These are phyloP conservation scores for Rhodotorula sp. DNA, from an alignment of 1,284 basidiomycete genomes.

Conservation along the genomic window DNA sequence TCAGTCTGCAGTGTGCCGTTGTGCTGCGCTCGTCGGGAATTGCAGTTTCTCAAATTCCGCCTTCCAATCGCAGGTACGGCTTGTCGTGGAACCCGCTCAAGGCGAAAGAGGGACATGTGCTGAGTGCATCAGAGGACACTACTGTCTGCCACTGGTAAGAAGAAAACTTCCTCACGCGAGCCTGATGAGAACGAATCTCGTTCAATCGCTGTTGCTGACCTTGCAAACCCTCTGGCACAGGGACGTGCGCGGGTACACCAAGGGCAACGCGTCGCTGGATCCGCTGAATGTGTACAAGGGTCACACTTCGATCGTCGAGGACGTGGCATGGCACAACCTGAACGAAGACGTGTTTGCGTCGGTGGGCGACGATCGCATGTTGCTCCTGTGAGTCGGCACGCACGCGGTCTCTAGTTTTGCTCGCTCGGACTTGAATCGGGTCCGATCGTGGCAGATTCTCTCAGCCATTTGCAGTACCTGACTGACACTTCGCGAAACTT, in stretches of 20 bases:
- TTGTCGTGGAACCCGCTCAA: constrained; percentile 79
- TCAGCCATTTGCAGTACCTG: too few relatives aligned
- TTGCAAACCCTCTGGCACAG: too few relatives aligned
- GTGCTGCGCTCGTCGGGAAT: background rate
- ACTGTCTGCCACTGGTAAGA: constrained; percentile 93
- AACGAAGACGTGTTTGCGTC: constrained; percentile 87
- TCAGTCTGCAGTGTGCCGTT: constrained; percentile 52
- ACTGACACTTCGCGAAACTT: too few relatives aligned
- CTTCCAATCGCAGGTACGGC: constrained; percentile 66
- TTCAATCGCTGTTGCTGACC: too few relatives aligned
- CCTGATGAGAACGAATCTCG: too few relatives aligned
- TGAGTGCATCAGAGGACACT: constrained; percentile 93
- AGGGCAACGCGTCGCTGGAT: constrained; percentile 72
- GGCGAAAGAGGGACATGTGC: constrained; percentile 72
- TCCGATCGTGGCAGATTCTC: background rate
- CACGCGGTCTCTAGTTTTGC: background rate
- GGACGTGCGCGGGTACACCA: constrained; percentile 89
- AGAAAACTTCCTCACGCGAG: too few relatives aligned
- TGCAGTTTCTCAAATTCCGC: background rate
- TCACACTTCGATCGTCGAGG: constrained; percentile 88
- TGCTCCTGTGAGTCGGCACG: constrained; percentile 71
- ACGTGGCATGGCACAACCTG: constrained; percentile 92
- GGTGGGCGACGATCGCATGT: constrained; percentile 93
- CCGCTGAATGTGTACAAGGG: constrained; percentile 81
- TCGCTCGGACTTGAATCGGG: background rate